phyloP scores from a whole-genome alignment of 129 eudicot species.

The Helichrysum umbraculigerum region DNA sequence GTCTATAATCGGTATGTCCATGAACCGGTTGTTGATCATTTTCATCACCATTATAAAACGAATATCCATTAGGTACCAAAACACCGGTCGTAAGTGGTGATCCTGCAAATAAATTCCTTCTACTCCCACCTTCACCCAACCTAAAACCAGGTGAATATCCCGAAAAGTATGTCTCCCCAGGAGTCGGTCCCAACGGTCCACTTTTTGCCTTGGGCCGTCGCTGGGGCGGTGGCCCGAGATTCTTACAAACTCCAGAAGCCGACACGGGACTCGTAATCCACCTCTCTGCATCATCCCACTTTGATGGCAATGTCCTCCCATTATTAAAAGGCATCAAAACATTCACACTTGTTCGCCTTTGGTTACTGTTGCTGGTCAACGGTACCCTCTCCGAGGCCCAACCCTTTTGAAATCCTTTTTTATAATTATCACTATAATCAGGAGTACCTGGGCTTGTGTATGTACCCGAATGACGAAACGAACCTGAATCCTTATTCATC shows the following conservation, averaged over 20 bases:
- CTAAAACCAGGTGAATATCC: slow-evolving; percentile 47
- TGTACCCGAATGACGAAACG: slow-evolving; percentile 18
- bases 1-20: slow-evolving; percentile 20
- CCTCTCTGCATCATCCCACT: slow-evolving; percentile 97
- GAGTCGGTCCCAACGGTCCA: slow-evolving; percentile 68
- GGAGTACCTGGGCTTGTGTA: slow-evolving; percentile 87
- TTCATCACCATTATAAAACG: slow-evolving; percentile 47
- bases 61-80: slow-evolving; percentile 59
- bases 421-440: slow-evolving; percentile 47
- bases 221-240: slow-evolving; percentile 43
- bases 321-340: slow-evolving; percentile 70
- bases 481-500: slow-evolving; percentile 9
- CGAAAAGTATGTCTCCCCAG: slow-evolving; percentile 46
- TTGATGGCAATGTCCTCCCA: slow-evolving; percentile 81
- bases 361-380: slow-evolving; percentile 35
- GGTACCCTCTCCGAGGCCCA: slow-evolving; percentile 88
- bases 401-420: slow-evolving; percentile 44
- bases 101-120: slow-evolving; percentile 41
- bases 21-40: slow-evolving; percentile 35
- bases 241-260: slow-evolving; percentile 46
- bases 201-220: slow-evolving; percentile 78
- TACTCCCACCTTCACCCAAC: slow-evolving; percentile 50
- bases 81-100: slow-evolving; percentile 76
- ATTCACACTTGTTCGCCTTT: slow-evolving; percentile 56
- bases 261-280: slow-evolving; percentile 95